Base-by-base conservation (phyloP, 805 yeast species). In the Saccharomycopsis sp. region DNA sequence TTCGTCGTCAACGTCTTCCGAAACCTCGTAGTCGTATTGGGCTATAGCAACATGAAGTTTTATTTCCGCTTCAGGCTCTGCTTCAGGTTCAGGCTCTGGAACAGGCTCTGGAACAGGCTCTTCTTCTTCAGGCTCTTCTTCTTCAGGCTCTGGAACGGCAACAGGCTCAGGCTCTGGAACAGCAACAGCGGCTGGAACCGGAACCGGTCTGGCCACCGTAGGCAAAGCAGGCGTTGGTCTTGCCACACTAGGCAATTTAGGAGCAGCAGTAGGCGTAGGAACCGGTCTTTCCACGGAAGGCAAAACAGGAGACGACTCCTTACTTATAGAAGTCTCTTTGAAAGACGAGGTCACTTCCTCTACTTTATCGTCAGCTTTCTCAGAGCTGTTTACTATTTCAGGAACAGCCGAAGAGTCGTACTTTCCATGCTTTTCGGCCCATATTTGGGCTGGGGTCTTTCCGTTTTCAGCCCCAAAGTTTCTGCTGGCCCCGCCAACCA, bases 361-460 rank as follows among this genome's bases (percentile, higher is more conserved):
- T 1, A 49, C 54, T 20, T 19, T 14, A 35, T 56, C 58, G n/a
- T n/a, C n/a, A n/a, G n/a, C n/a, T 24, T 12, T 17, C 47, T 69
- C 73, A 2, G 66, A 73, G 35, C 70, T 72, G 15, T 70, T 64
- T 24, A 71, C 70, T 24, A 64, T 52, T 23, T 63, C 23, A 23
- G 62, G 19, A 2, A 65, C 56, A 14, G 66, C 65, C 34, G 70
- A 65, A 52, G 75, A 73, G 64, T 77, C 80, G 65, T 76, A 82
- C 69, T 84, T 79, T 53, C 90, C 96, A 68, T 86, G 83, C 74
- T 85, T 87, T 69, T 87, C 97, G 23, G 97, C 97, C 97, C 97
- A 91, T 29, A 89, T 67, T 73, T 91, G 97, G 29, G 97, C 97
- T 23, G 97, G 97, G 5, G 96, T 87, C 72, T 89, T 88, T 61